Evolutionary conservation across 1,139 yeast species (phyloP).

Genomic region (Suzukiozyma palmioleophila): DNA sequence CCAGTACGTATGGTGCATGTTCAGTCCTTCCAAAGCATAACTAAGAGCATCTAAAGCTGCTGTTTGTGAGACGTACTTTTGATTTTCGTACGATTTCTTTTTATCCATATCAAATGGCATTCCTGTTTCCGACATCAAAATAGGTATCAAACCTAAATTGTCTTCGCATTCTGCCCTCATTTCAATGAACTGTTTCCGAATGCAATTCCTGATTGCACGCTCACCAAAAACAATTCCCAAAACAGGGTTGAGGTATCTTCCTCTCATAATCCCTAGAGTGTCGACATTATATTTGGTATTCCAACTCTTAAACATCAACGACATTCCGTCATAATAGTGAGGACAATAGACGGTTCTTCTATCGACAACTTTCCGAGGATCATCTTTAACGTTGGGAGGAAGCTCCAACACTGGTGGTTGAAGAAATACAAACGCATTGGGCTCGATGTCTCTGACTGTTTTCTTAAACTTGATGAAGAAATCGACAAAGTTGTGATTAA

Average conservation of each 20-base stretch:
- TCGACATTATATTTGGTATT: conserved; percentile 75
- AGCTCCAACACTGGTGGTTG: conserved; percentile 82
- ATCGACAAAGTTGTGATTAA: conserved; percentile 57
- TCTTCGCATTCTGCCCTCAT: conserved; percentile 60
- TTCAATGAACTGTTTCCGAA: conserved; percentile 60
- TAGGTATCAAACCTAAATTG: conserved; percentile 61
- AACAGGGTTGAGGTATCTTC: conserved; percentile 67
- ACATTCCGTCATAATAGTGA: conserved; percentile 91
- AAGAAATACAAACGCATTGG: conserved; percentile 54
- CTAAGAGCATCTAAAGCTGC: conserved; percentile 80
- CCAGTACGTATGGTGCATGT: conserved; percentile 79
- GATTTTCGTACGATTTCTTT: conserved; percentile 59
- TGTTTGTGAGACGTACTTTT: conserved; percentile 68
- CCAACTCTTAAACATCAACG: conserved; percentile 87
- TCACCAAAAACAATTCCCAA: conserved; percentile 82
- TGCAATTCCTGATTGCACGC: conserved; percentile 64
- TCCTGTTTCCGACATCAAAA: conserved; percentile 89
- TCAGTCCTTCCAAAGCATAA: conserved; percentile 70
- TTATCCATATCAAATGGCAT: conserved; percentile 94
- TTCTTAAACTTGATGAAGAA: conserved; percentile 49
- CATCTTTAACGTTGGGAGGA: conserved; percentile 65
- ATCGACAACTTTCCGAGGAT: conserved; percentile 51
- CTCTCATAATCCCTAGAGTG: conserved; percentile 85
- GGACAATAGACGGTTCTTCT: conserved; percentile 70
- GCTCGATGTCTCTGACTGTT: conserved; percentile 42